phyloP scores from a whole-genome alignment of 129 eudicot species.

The Scalesia atractyloides region DNA sequence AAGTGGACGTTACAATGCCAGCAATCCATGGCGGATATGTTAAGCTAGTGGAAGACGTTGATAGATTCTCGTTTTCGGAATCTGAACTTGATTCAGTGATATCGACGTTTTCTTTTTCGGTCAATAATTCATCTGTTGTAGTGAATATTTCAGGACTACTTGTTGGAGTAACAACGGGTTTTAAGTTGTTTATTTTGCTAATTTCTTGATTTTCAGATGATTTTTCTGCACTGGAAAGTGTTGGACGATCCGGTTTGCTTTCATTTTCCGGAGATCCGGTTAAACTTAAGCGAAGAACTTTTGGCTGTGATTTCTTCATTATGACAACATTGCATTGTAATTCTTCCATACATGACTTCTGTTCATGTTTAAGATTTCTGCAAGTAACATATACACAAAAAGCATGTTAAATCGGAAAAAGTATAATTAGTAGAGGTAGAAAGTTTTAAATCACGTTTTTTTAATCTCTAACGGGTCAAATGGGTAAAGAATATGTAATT shows the following conservation, averaged over 20 bases:
- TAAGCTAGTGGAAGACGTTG: slow-evolving; percentile 62
- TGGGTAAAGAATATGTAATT: neutral
- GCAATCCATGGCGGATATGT: slow-evolving; percentile 75
- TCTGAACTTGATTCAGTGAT: slow-evolving; percentile 50
- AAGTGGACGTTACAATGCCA: slow-evolving; percentile 41
- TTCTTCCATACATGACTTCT: slow-evolving; percentile 87
- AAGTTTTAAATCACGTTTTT: neutral
- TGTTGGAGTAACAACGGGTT: slow-evolving; percentile 59
- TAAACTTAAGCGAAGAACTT: slow-evolving; percentile 81
- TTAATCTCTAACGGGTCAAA: neutral
- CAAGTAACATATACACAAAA: slow-evolving; percentile 20
- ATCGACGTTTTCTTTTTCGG: slow-evolving; percentile 35
- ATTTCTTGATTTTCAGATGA: slow-evolving; percentile 39
- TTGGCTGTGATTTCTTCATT: slow-evolving; percentile 89
- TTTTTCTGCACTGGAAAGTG: slow-evolving; percentile 33
- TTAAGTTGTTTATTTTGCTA: slow-evolving; percentile 38
- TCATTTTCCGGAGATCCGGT: slow-evolving; percentile 64
- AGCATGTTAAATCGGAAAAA: neutral
- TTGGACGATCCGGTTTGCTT: slow-evolving; percentile 27
- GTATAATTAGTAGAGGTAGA: neutral
- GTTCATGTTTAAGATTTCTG: slow-evolving; percentile 87
- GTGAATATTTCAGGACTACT: slow-evolving; percentile 94
- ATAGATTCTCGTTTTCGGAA: slow-evolving; percentile 55
- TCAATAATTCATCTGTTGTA: slow-evolving; percentile 7
- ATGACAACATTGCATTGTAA: slow-evolving; percentile 87